Conservation (phyloP, 2,329 filamentous ascomycete genomes). For the Phaeosphaeriaceae sp. region DNA sequence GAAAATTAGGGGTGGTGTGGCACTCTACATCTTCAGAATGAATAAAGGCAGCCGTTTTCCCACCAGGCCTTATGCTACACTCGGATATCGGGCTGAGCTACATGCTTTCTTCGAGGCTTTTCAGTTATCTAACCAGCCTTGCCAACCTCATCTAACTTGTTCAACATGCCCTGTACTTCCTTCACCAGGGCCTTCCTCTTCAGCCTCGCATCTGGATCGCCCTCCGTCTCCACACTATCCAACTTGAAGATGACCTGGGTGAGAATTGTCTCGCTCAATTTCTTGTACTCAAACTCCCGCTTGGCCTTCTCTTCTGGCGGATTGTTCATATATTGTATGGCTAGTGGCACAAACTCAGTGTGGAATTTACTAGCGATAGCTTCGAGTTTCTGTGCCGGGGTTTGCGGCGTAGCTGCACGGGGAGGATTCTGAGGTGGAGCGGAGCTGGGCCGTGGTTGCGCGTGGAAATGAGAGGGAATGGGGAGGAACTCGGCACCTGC, state of each 20-base stretch:
- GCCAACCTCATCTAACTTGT: slow-evolving; percentile 64
- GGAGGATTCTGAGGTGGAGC: slow-evolving; percentile 47
- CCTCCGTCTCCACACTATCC: slow-evolving; percentile 76
- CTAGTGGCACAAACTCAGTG: slow-evolving; percentile 68
- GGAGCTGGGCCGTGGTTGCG: slow-evolving; percentile 42
- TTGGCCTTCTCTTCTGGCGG: slow-evolving; percentile 69
- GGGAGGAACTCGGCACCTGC: slow-evolving; percentile 47
- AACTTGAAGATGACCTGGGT: slow-evolving; percentile 78
- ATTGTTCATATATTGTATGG: slow-evolving; percentile 64
- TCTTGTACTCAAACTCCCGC: slow-evolving; percentile 75
- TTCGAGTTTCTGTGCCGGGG: slow-evolving; percentile 65
- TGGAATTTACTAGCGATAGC: slow-evolving; percentile 70
- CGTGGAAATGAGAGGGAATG: slow-evolving; percentile 42
- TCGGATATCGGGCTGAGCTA: too few relatives aligned
- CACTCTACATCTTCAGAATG: too few relatives aligned
- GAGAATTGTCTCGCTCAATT: slow-evolving; percentile 76
- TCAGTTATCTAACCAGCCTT: slow-evolving; percentile 17
- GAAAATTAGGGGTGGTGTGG: too few relatives aligned
- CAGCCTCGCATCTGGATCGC: slow-evolving; percentile 67
- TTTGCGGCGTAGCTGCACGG: slow-evolving; percentile 35
- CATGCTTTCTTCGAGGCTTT: neutral
- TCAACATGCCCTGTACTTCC: slow-evolving; percentile 71
- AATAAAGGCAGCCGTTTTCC: too few relatives aligned
- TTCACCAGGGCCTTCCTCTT: slow-evolving; percentile 75
- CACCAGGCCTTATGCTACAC: too few relatives aligned